Conservation (phyloP, 2,329 filamentous ascomycete genomes). For the Colletotrichum filicis region DNA sequence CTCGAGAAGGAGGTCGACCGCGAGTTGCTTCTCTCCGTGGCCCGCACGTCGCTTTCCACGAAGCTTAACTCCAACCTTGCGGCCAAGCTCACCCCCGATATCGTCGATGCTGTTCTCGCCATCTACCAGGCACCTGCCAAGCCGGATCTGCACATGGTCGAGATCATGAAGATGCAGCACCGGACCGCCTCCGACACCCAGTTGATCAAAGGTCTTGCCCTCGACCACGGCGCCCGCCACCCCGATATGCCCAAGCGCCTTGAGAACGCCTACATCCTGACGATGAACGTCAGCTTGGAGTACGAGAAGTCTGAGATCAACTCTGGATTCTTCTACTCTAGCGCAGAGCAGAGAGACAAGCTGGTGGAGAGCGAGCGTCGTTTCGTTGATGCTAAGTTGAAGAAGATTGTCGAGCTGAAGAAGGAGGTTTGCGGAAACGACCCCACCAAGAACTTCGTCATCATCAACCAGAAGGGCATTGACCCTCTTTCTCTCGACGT, state of each 20-base stretch:
- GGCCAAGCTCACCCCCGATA: constrained; percentile 90
- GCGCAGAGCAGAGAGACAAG: constrained; percentile 96
- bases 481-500: constrained; percentile 96
- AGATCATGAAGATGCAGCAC: constrained; percentile 99
- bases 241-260: constrained; percentile 98
- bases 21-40: constrained; percentile 92
- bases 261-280: constrained; percentile 95
- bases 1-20: constrained; percentile 87
- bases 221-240: constrained; percentile 96
- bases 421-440: constrained; percentile 96
- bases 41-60: constrained; percentile 92
- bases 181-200: constrained; percentile 95
- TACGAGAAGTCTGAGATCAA: constrained; percentile 99
- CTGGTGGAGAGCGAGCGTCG: constrained; percentile 96
- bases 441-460: constrained; percentile 93
- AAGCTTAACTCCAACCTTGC: constrained; percentile 93
- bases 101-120: constrained; percentile 94
- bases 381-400: constrained; percentile 95
- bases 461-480: constrained; percentile 99
- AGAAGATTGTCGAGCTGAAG: constrained; percentile 98
- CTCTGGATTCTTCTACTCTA: constrained; percentile 98
- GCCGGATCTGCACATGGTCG: constrained; percentile 98
- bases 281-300: constrained; percentile 94
- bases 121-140: constrained; percentile 92
- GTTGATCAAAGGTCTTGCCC: constrained; percentile 89